Evolutionary conservation across 352 stramenopile genomes (phyloP).

Genomic region (Pythium insidiosum): DNA sequence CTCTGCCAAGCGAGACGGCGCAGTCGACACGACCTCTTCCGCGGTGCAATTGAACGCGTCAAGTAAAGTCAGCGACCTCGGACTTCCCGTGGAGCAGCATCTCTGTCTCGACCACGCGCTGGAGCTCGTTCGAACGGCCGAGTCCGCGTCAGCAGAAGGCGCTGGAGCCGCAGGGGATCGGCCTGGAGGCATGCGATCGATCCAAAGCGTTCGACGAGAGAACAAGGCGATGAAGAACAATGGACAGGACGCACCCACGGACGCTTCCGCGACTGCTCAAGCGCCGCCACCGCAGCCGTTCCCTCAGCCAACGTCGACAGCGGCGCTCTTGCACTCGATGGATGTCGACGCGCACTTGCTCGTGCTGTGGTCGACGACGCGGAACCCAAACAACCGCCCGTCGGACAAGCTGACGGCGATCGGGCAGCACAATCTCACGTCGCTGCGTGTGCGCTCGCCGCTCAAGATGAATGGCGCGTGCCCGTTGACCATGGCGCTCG

Average conservation of each 20-base stretch:
- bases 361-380: slow-evolving; percentile 51
- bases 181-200: slow-evolving; percentile 62
- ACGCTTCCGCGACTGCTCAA: background rate
- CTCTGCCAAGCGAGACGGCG: background rate
- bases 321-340: slow-evolving; percentile 36
- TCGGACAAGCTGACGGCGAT: slow-evolving; percentile 20
- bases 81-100: slow-evolving; percentile 62
- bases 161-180: slow-evolving; percentile 13
- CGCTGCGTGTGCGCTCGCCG: slow-evolving; percentile 45
- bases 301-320: slow-evolving; percentile 55
- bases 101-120: slow-evolving; percentile 67
- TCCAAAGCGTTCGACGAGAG: slow-evolving; percentile 79
- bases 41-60: too few species aligned
- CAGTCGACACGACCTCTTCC: too few species aligned
- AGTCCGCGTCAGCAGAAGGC: slow-evolving; percentile 8
- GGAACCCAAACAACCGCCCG: slow-evolving; percentile 10
- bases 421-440: slow-evolving; percentile 58
- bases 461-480: slow-evolving; percentile 36
- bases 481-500: slow-evolving; percentile 63
- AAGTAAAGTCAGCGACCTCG: too few species aligned
- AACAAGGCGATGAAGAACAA: slow-evolving; percentile 67
- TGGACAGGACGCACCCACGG: too few species aligned
- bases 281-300: too few species aligned
- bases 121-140: slow-evolving; percentile 25
- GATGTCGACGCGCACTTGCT: slow-evolving; percentile 61